Percentiles rank a stretch among this genome's conserved stretches.
Evolutionary conservation across 805 yeast genomes (phyloP).

Genomic region (Kluyveromyces nonfermentans): DNA sequence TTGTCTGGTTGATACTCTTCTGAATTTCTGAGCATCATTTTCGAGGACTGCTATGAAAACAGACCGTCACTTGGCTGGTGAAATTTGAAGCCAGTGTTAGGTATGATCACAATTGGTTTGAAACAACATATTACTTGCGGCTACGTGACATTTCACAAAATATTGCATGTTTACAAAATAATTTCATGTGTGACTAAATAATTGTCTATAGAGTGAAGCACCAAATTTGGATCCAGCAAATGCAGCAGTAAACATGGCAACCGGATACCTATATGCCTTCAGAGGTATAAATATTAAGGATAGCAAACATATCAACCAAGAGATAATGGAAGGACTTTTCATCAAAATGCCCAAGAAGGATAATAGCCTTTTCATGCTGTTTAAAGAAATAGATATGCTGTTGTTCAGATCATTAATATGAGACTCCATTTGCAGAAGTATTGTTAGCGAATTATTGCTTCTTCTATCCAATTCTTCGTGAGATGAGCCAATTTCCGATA

Average conservation of each 20-base stretch:
- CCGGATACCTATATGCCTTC: not conserved
- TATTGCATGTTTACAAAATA: no score
- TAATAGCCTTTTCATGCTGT: not conserved
- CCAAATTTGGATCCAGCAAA: conserved; percentile 1
- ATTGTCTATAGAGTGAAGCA: not conserved
- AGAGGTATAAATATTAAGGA: not conserved
- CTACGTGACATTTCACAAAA: no score
- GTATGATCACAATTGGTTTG: no score
- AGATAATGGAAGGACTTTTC: not conserved
- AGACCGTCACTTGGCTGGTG: no score
- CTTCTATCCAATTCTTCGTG: conserved; percentile 9
- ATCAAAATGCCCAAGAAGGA: not conserved
- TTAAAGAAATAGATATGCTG: conserved; percentile 2
- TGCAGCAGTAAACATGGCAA: not conserved
- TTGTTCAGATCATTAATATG: conserved; percentile 7
- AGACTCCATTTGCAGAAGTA: conserved; percentile 9
- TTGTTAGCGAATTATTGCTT: conserved; percentile 10
- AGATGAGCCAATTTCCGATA: conserved; percentile 8
- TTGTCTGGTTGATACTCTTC: no score
- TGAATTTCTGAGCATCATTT: no score
- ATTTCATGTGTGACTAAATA: not conserved
- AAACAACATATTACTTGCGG: no score
- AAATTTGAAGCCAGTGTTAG: no score
- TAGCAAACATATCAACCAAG: not conserved
- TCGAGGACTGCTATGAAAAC: no score